A percentile compares a stretch with the other conserved stretches of the same genome.
These are phyloP conservation scores for Phytophthora sp. DNA, from an alignment of 352 stramenopile genomes.

Conservation along the genomic window DNA sequence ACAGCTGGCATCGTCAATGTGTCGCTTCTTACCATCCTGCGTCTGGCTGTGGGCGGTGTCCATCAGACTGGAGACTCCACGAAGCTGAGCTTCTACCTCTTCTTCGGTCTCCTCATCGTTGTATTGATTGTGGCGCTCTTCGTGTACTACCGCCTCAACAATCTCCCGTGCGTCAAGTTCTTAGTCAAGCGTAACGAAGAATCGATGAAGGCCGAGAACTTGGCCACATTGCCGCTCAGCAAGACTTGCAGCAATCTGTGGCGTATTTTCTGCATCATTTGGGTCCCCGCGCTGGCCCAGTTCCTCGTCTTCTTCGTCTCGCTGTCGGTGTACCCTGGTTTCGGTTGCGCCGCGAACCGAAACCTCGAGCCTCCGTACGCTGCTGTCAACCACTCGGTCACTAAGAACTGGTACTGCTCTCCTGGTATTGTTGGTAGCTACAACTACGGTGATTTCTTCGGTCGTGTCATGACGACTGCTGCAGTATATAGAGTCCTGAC, in stretches of 20 bases:
- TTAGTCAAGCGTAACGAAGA: constrained; percentile 55
- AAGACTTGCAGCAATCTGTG: constrained; percentile 47
- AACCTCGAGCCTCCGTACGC: constrained; percentile 43
- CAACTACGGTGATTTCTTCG: constrained; percentile 74
- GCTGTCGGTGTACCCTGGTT: constrained; percentile 55
- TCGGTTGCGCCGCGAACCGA: constrained; percentile 50
- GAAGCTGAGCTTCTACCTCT: constrained; percentile 62
- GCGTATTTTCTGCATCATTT: constrained; percentile 60
- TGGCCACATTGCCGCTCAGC: constrained; percentile 35
- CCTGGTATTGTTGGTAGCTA: constrained; percentile 63
- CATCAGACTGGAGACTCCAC: constrained; percentile 11
- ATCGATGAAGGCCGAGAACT: constrained; percentile 31
- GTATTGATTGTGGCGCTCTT: constrained; percentile 52
- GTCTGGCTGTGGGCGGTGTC: constrained; percentile 65
- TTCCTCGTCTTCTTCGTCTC: constrained; percentile 71
- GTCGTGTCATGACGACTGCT: constrained; percentile 51
- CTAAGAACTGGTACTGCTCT: constrained; percentile 50
- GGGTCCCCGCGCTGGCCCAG: constrained; percentile 51
- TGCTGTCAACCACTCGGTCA: constrained; percentile 25
- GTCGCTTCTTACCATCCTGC: constrained; percentile 42
- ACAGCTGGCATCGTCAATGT: constrained; percentile 32
- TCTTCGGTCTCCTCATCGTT: constrained; percentile 60
- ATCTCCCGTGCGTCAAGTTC: constrained; percentile 55
- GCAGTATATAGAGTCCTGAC: constrained; percentile 63
- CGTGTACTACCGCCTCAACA: constrained; percentile 47